Percentiles rank a stretch among this genome's conserved stretches.
Conservation (phyloP, 805 yeast species). For the Sugiyamaella floridensis region DNA sequence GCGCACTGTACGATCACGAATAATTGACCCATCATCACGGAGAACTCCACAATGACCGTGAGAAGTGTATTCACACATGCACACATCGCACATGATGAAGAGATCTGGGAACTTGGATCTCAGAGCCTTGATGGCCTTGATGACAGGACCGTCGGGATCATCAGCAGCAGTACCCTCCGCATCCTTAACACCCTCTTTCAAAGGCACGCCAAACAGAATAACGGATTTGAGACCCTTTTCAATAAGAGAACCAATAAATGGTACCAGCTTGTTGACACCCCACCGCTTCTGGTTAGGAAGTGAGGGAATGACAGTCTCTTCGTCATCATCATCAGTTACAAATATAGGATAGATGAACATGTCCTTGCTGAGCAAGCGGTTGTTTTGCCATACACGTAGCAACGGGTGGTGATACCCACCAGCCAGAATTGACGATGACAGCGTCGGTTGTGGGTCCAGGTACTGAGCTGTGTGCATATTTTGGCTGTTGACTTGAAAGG, state of each 20-base stretch:
- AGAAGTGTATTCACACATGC: slow-evolving; percentile 91
- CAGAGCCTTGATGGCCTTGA: slow-evolving; percentile 63
- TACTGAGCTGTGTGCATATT: slow-evolving; percentile 47
- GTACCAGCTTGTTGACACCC: slow-evolving; percentile 73
- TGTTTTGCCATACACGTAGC: slow-evolving; percentile 84
- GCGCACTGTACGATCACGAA: slow-evolving; percentile 64
- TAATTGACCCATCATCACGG: slow-evolving; percentile 78
- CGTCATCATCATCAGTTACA: slow-evolving; percentile 73
- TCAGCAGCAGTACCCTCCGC: slow-evolving; percentile 83
- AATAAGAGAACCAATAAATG: slow-evolving; percentile 63
- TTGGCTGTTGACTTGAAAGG: background rate
- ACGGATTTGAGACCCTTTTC: slow-evolving; percentile 80
- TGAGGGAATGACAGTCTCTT: slow-evolving; percentile 63
- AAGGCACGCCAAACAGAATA: slow-evolving; percentile 85
- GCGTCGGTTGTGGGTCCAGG: slow-evolving; percentile 49
- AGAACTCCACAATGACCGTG: slow-evolving; percentile 98
- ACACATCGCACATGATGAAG: slow-evolving; percentile 88
- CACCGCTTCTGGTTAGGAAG: slow-evolving; percentile 83
- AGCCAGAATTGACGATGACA: slow-evolving; percentile 70
- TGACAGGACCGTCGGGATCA: slow-evolving; percentile 94
- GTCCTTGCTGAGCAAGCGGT: slow-evolving; percentile 71
- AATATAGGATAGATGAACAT: slow-evolving; percentile 93
- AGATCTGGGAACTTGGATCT: slow-evolving; percentile 66
- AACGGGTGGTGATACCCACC: slow-evolving; percentile 95
- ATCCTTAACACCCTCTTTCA: slow-evolving; percentile 71